Conservation (phyloP, 2,329 filamentous ascomycete genomes). For the Dryadomyces quercus-mongolicae region DNA sequence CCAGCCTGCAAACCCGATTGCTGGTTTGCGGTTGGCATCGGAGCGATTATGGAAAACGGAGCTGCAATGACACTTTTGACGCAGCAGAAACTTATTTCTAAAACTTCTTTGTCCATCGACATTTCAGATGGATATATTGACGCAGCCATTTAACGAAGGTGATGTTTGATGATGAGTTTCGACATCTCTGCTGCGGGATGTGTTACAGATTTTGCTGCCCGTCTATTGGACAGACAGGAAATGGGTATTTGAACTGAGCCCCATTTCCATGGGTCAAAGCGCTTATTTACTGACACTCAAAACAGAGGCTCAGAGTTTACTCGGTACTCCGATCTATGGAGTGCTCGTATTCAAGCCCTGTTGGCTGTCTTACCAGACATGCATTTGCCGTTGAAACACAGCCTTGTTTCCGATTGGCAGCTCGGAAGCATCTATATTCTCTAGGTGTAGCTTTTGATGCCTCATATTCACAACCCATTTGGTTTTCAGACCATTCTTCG, state of each 20-base stretch:
- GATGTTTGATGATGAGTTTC: conserved; percentile 27
- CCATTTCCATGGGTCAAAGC: background rate
- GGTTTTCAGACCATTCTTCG: no score
- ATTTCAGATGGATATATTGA: background rate
- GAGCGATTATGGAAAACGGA: no score
- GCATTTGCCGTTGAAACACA: background rate
- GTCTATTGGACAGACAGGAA: background rate
- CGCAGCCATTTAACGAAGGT: background rate
- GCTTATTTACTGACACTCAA: background rate
- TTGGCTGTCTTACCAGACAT: background rate
- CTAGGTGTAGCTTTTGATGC: background rate
- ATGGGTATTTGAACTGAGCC: background rate
- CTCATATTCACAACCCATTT: background rate
- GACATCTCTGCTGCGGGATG: conserved; percentile 24
- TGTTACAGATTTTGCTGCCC: conserved; percentile 22
- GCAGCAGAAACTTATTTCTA: background rate
- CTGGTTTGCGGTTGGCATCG: no score
- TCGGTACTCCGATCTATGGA: background rate
- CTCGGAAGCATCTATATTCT: background rate
- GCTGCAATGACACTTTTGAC: no score
- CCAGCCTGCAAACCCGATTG: no score
- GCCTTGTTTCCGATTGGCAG: background rate
- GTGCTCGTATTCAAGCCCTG: background rate
- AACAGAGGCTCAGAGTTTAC: background rate
- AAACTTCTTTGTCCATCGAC: background rate